Conservation (phyloP, 257 asterid species). For the Parsonsia alboflavescens region DNA sequence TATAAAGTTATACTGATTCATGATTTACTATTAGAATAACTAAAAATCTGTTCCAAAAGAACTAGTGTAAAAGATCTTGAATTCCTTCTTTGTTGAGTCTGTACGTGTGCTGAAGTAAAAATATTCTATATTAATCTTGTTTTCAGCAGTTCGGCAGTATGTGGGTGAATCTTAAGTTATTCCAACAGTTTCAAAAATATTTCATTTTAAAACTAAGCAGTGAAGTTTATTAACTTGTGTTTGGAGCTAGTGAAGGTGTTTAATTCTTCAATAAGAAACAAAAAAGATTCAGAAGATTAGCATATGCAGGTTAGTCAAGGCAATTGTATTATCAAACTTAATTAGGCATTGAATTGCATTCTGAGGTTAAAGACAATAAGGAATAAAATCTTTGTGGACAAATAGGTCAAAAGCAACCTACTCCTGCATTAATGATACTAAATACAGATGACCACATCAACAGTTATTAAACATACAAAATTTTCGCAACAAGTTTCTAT, state of each 20-base stretch:
- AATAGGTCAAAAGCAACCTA: neutral
- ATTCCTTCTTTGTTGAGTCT: neutral
- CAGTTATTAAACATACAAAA: neutral
- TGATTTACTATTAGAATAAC: neutral
- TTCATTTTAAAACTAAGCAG: neutral
- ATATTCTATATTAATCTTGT: neutral
- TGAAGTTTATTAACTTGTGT: neutral
- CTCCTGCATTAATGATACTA: neutral
- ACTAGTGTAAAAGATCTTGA: neutral
- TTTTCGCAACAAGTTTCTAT: conserved; percentile 1
- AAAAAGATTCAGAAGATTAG: neutral
- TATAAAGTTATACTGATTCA: neutral
- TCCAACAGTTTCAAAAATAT: neutral
- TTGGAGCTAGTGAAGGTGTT: neutral
- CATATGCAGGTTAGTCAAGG: neutral
- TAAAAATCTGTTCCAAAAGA: neutral
- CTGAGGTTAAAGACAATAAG: neutral
- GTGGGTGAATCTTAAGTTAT: neutral
- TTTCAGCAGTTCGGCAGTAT: neutral
- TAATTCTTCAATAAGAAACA: neutral
- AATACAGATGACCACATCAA: neutral
- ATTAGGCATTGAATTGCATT: neutral
- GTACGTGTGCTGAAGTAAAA: neutral
- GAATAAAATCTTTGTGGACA: neutral
- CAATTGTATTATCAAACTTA: neutral